Base-by-base conservation (phyloP, 345 rosid species). In the Lagerstroemia speciosa region DNA sequence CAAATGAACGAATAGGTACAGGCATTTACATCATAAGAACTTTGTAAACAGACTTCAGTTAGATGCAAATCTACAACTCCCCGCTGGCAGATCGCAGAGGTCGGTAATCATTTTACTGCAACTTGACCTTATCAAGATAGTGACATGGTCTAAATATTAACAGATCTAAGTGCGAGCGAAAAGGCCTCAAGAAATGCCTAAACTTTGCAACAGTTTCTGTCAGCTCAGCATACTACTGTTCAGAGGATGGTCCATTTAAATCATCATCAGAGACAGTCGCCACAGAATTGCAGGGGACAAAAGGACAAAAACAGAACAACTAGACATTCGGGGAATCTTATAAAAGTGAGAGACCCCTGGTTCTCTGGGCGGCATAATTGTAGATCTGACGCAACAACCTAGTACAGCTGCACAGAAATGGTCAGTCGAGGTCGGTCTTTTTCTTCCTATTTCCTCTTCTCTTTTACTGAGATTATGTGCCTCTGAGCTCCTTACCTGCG, bases 401-500 rank as follows among this genome's bases (percentile, higher is more conserved):
- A 36, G 38, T 36, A 36, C 38, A 9, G 8, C 38, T 36, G 46
- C 46, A 41, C 14, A 14, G 14, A 41, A 6, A 50, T 50, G 57
- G 53, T 22, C 6, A 48, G 55, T 48, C 0, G 55, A 48, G 17
- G n/a, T n/a, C n/a, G n/a, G n/a, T n/a, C n/a, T n/a, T n/a, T n/a
- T n/a, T n/a, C n/a, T n/a, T n/a, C n/a, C n/a, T n/a, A n/a, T n/a
- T n/a, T n/a, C 16, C 46, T 9, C 9, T 41, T 7, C 14, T 41
- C 46, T 41, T 41, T 9, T 9, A 16, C 46, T 7, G 6, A 41
- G 46, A 41, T 41, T 41, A 41, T 41, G 46, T 41, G 46, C 14
- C 14, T 14, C 14, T 41, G 15, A 8, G 9, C 10, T 48, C 6
- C 6, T 66, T 75, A 91, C 98, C 97, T 81, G 89, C 50, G 75